A percentile compares a stretch with the other conserved stretches of the same genome.
phyloP scores from a whole-genome alignment of 2,329 filamentous ascomycete species.

The Fusarium sp. region DNA sequence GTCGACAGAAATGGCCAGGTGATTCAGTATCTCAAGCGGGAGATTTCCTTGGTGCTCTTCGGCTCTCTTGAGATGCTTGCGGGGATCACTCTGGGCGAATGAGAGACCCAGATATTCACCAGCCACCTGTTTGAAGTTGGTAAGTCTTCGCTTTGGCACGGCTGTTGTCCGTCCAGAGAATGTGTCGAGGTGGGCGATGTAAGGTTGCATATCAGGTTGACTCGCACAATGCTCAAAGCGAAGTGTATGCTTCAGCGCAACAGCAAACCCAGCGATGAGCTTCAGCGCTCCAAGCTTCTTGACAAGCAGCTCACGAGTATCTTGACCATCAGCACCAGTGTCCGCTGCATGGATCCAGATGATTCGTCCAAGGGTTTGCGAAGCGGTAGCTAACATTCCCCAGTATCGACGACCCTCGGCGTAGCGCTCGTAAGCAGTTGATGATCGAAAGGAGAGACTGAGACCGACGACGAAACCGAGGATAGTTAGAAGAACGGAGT shows the following conservation, averaged over 20 bases:
- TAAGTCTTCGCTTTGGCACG: slow-evolving; percentile 49
- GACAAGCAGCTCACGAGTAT: slow-evolving; percentile 73
- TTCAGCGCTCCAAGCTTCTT: slow-evolving; percentile 79
- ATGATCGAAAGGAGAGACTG: slow-evolving; percentile 77
- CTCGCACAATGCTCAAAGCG: slow-evolving; percentile 84
- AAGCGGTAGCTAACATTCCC: slow-evolving; percentile 67
- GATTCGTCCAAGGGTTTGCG: slow-evolving; percentile 75
- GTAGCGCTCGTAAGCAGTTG: slow-evolving; percentile 80
- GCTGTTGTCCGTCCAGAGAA: slow-evolving; percentile 65
- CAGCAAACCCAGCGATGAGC: slow-evolving; percentile 77
- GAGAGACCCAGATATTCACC: slow-evolving; percentile 80
- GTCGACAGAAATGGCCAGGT: slow-evolving; percentile 74
- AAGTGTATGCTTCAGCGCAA: slow-evolving; percentile 81
- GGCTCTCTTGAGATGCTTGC: slow-evolving; percentile 78
- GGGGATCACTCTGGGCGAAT: slow-evolving; percentile 80
- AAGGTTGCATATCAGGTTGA: slow-evolving; percentile 76
- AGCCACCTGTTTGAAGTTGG: slow-evolving; percentile 65
- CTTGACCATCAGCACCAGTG: slow-evolving; percentile 55
- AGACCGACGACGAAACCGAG: slow-evolving; percentile 84
- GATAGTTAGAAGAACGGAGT: slow-evolving; percentile 70
- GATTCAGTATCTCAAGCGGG: slow-evolving; percentile 80
- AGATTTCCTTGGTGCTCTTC: slow-evolving; percentile 80
- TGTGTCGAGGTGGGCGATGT: slow-evolving; percentile 77
- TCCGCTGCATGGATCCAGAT: slow-evolving; percentile 84
- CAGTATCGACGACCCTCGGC: slow-evolving; percentile 71